Base-by-base conservation (phyloP, 2,329 filamentous ascomycete genomes). In the Rhinocladiella mackenziei region DNA sequence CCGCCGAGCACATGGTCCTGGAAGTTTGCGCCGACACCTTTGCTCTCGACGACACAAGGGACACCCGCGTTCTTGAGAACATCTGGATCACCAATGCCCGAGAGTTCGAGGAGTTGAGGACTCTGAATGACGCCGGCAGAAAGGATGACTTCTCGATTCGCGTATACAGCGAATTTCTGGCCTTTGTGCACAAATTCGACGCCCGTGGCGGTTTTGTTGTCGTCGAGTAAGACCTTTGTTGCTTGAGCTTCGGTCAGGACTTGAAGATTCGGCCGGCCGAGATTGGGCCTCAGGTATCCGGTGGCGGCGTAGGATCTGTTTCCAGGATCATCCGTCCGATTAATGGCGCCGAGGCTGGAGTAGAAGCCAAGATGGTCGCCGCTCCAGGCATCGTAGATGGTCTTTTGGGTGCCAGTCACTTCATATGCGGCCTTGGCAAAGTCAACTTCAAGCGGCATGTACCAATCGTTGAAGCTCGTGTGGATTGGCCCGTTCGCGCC, bases 91-190 rank as follows among this genome's bases (percentile, higher is more conserved):
- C 80, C 80, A 17, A 84, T 69, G 0, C 80, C 80, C 0, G 78
- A 81, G 1, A 81, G 65, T 51, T 83, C 79, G 11, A 76, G 71
- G 13, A 78, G 66, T 60, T 74, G 76, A 2, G 72, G 80, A 11
- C 74, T 78, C 56, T 74, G 73, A 30, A 76, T 65, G 14, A 72
- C 72, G 0, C 81, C 81, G 0, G 77, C 77, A 2, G 73, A 74
- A 3, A 84, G 61, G 25, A 84, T 69, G 9, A 83, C 71, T 51
- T 83, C 80, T 33, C 60, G 56, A 9, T 45, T 59, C 48, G 56
- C 63, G 3, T 50, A 64, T 5, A 66, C 59, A 11, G 58, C 57
- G 39, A 65, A 62, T 3, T 60, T 59, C 5, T 60, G 53, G 2
- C 69, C 68, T 5, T 60, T 57, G 19, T 64, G 59, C 1, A 56